phyloP scores from a whole-genome alignment of 257 asterid species.

The Eustoma russellianum region DNA sequence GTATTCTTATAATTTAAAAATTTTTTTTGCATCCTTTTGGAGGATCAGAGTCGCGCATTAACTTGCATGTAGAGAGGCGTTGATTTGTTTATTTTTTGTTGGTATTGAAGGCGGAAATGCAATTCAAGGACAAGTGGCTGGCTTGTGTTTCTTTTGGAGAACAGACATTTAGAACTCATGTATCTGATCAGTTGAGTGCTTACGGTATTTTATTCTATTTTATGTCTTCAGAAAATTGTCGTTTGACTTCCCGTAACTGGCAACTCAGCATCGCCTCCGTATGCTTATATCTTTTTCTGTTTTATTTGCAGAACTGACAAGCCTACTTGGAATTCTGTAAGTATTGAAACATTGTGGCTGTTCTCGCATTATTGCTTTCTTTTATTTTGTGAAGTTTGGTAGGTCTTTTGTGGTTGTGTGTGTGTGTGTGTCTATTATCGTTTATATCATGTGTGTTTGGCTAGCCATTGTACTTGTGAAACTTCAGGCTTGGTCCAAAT shows the following conservation, averaged over 20 bases:
- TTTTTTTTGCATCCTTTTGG: neutral
- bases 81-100: constrained; percentile 7
- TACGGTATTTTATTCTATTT: neutral
- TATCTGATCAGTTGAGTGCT: constrained; percentile 70
- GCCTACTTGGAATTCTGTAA: constrained; percentile 94
- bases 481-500: too few species aligned
- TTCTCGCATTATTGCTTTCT: constrained; percentile 2
- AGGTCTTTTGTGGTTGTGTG: neutral
- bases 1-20: constrained; percentile 30
- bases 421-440: too few species aligned
- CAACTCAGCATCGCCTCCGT: too few species aligned
- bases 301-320: constrained; percentile 54
- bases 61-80: neutral
- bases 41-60: too few species aligned
- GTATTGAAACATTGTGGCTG: constrained; percentile 16
- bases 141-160: constrained; percentile 88
- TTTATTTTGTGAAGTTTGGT: constrained; percentile 6
- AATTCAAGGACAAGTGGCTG: constrained; percentile 90
- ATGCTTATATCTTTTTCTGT: neutral
- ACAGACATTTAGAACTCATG: constrained; percentile 74
- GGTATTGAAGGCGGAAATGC: constrained; percentile 78
- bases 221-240: neutral
- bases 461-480: too few species aligned
- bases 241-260: too few species aligned
- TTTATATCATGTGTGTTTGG: too few species aligned